Conservation (phyloP, 352 stramenopile species). For the Pelagophyceae sp. region DNA sequence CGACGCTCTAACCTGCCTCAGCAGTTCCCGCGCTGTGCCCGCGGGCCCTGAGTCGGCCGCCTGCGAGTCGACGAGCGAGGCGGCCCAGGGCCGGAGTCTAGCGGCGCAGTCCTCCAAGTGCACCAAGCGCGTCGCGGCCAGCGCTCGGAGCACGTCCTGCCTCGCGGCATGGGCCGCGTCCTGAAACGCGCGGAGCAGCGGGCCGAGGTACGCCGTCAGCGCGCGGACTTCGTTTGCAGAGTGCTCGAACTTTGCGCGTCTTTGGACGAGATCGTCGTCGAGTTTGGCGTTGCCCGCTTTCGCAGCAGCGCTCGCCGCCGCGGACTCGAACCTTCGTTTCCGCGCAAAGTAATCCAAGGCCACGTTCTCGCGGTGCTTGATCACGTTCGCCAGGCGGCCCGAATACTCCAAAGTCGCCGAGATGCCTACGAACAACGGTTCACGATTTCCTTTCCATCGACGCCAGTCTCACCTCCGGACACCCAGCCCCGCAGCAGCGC, state of each 20-base stretch:
- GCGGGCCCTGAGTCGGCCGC: neutral
- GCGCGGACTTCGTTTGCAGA: neutral
- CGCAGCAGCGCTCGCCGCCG: neutral
- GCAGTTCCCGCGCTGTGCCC: neutral
- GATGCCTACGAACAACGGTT: neutral
- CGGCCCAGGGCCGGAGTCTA: neutral
- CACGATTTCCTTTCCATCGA: too few species aligned
- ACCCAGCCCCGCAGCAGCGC: neutral
- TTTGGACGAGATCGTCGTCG: neutral
- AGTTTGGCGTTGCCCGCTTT: neutral
- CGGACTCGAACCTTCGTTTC: constrained; percentile 5
- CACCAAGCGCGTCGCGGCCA: neutral
- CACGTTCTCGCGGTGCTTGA: neutral
- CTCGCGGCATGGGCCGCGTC: neutral
- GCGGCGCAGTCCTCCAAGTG: neutral
- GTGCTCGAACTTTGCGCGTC: constrained; percentile 7
- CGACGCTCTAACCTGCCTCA: neutral
- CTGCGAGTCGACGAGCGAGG: neutral
- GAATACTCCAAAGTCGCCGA: neutral
- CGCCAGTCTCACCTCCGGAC: too few species aligned
- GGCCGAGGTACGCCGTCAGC: neutral
- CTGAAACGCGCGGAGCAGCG: neutral
- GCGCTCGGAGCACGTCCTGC: neutral
- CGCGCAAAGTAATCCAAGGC: constrained; percentile 11
- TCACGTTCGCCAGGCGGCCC: neutral